Percentiles rank a stretch among this genome's conserved stretches.
Evolutionary conservation across 1,284 basidiomycete genomes (phyloP).

Genomic region (Pascua guehoae): DNA sequence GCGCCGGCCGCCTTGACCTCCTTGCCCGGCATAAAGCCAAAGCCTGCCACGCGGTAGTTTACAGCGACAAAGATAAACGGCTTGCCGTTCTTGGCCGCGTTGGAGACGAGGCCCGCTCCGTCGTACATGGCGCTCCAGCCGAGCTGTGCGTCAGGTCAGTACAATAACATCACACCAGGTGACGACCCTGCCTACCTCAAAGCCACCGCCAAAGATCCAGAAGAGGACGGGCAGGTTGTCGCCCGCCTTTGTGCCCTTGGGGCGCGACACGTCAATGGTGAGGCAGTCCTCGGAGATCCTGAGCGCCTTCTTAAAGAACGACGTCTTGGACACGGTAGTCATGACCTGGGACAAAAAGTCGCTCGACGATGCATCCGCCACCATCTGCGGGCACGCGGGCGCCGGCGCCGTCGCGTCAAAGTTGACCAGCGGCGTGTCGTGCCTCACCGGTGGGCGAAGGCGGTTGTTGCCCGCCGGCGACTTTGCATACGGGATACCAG

Average conservation of each 20-base stretch:
- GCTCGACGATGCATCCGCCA: constrained; percentile 3
- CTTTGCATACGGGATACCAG: constrained; percentile 63
- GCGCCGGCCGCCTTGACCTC: constrained; percentile 54
- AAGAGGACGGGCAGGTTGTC: constrained; percentile 33
- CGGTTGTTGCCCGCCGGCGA: constrained; percentile 45
- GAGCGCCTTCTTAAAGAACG: constrained; percentile 6
- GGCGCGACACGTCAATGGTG: constrained; percentile 23
- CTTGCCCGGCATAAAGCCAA: constrained; percentile 52
- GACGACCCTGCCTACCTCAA: too few species aligned
- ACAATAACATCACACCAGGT: too few species aligned
- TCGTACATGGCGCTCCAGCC: constrained; percentile 21
- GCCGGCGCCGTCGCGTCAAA: constrained; percentile 10
- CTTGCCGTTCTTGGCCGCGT: constrained; percentile 21
- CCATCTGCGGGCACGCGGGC: constrained; percentile 12
- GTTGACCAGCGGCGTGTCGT: constrained; percentile 32
- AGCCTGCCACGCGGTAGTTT: constrained; percentile 56
- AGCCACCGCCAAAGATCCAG: constrained; percentile 38
- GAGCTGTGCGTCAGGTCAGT: constrained; percentile 11
- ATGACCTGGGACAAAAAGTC: constrained; percentile 3
- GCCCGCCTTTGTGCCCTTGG: constrained; percentile 16
- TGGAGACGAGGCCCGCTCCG: constrained; percentile 9
- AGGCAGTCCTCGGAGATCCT: constrained; percentile 26
- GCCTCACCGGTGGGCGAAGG: constrained; percentile 49
- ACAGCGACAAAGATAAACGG: constrained; percentile 58
- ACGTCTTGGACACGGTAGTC: background rate